A percentile compares a stretch with the other conserved stretches of the same genome.
Evolutionary conservation across 2,329 filamentous ascomycete genomes (phyloP).

Genomic region (Trichoderma sp.): DNA sequence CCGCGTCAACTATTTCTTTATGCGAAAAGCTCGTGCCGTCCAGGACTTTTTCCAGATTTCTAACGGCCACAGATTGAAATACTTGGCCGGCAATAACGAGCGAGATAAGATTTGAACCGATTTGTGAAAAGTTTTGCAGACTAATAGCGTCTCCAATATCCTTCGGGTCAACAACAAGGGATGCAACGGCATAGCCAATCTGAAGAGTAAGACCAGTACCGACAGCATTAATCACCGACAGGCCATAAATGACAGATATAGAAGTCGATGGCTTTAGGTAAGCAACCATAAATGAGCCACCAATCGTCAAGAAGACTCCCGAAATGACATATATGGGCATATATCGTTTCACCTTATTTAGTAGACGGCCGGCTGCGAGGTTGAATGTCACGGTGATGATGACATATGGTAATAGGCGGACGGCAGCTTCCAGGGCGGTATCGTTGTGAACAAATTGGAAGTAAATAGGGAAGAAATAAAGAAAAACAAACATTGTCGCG

Average conservation of each 20-base stretch:
- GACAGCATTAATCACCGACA: neutral
- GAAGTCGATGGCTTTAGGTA: neutral
- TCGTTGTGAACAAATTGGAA: neutral
- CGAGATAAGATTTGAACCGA: neutral
- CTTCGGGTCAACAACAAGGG: neutral
- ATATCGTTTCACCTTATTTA: neutral
- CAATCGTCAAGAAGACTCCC: neutral
- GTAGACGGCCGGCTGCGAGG: neutral
- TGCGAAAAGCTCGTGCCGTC: neutral
- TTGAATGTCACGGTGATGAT: neutral
- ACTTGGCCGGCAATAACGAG: neutral
- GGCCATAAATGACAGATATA: neutral
- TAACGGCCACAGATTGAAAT: neutral
- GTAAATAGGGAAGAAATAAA: neutral
- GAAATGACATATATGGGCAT: neutral
- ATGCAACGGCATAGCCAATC: neutral
- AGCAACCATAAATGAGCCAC: neutral
- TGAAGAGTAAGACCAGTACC: neutral
- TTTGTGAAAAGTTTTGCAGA: neutral
- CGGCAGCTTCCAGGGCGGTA: neutral
- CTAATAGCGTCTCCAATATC: neutral
- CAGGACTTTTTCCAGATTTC: neutral
- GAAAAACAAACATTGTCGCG: neutral
- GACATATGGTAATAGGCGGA: neutral
- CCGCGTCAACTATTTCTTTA: neutral